Evolutionary conservation across 2,329 filamentous ascomycete species (phyloP), one percentile per base, ranked within the genome.

Genomic region (Didymella pinodella): DNA sequence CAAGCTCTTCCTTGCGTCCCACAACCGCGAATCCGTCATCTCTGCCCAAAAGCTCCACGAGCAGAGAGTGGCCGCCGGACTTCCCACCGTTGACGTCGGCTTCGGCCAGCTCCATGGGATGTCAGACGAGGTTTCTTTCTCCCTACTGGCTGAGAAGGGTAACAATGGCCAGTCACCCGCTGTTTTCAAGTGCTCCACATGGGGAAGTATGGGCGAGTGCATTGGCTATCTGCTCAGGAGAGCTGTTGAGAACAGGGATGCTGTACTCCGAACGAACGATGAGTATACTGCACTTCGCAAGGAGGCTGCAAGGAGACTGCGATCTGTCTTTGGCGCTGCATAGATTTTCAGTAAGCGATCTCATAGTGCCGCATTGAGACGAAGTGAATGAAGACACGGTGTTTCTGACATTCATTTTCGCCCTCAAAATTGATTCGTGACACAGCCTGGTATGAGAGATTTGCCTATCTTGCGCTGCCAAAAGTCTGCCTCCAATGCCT

Each of bases 101-200:
- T 93, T 91, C 74, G 90, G 90, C 2, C 93, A 97, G 79, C 85
- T 97, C 1, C 91, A 95, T 80, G 93, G 94, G 32, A 98, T 98
- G 94, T 94, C 94, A 0, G 94, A 97, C 68, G 93, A 97, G 73
- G 88, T 97, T 47, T 93, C 90, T 62, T 84, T 84, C 59, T 79
- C 72, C 26, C 54, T 76, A 16, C 55, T 75, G 38, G 63, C 63
- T 7, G 63, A 74, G 57, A 65, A 60, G 34, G 61, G 59, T 10
- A 63, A 54, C 4, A 61, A 63, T 34, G 65, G 65, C 2, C 78
- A 82, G 48, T 65, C 70, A 7, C 81, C 82, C 43, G 79, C 78
- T 54, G 82, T 84, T 4, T 84, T 82, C 71, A 87, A 87, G 74
- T 84, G 82, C 64, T 81, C 83, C 11, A 82, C 82, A 3, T 87